Evolutionary conservation across 805 yeast species (phyloP), one percentile per base, ranked within the genome.

Genomic region (Candida sakaeoensis): DNA sequence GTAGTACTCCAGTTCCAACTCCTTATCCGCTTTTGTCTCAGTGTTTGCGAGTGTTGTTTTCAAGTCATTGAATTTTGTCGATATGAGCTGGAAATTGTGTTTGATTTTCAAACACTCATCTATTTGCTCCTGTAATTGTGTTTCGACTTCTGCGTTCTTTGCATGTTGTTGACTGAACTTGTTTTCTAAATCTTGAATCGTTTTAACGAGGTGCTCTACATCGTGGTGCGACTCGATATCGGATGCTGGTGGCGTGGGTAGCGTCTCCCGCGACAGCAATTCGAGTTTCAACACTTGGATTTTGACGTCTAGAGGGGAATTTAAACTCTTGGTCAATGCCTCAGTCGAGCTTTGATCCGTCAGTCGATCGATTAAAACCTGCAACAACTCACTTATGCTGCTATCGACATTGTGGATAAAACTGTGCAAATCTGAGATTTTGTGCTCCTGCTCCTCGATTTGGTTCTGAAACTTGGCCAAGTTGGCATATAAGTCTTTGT

Each of bases 401-500:
- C 25, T 8, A 47, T 39, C 26, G 51, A 51, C 3, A 41, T 17
- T 31, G 3, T 50, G 48, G 1, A 55, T 33, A 21, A 37, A 44
- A 9, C 37, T 41, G 15, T 48, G 46, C 10, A 51, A 17, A 10
- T 40, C 29, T 5, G 38, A 39, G 5, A 63, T 31, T 10, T 47
- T 51, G 1, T 13, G 29, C 21, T 66, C 68, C 33, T 58, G 61
- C 6, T 50, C 57, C 12, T 56, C 48, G 34, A 68, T 47, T 35
- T 59, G 61, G 14, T 44, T 41, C 43, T 68, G 64, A 40, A 61
- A 65, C 2, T 48, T 49, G 40, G 65, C 71, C 19, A 68, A 50
- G 40, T 55, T 67, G 5, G 51, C 48, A 43, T 63, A 65, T 36
- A 68, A 51, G 36, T 68, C 73, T 37, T 67, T 63, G 37, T 68